Base-by-base conservation (phyloP, 495 filamentous ascomycete species). In the Annulohypoxylon stygium region DNA sequence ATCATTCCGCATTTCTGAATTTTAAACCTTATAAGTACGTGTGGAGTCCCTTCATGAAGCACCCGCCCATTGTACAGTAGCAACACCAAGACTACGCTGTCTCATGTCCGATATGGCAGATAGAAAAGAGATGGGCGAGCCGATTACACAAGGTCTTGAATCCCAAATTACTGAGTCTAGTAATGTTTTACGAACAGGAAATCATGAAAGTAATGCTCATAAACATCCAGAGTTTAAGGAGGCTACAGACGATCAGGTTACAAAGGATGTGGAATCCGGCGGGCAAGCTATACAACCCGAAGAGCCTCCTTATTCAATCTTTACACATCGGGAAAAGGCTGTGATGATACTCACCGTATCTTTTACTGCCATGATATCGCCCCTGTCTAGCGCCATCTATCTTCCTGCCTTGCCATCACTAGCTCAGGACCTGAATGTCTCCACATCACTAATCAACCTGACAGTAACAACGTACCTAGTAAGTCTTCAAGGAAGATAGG, bases 371-470 rank as follows among this genome's bases (percentile, higher is more conserved):
- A 85, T 90, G 64, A 88, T 90, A 78, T 91, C 90, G 0, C 88
- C 89, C 2, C 71, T 92, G 20, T 87, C 86, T 1, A 85, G 87
- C 1, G 48, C 61, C 0, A 90, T 92, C 41, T 93, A 92, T 76
- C 89, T 88, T 65, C 89, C 89, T 2, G 85, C 87, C 1, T 71
- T 91, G 53, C 83, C 81, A 8, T 79, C 79, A 0, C 73, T 90
- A 6, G 78, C 86, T 0, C 20, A 69, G 4, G 80, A 85, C 54
- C 81, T 88, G 25, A 57, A 86, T 34, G 81, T 87, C 33, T 83
- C 83, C 5, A 70, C 74, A 2, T 77, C 78, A 0, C 69, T 84
- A 7, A 84, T 90, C 61, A 88, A 88, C 62, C 76, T 90, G 12
- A 84, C 85, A 0, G 81, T 88, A 12, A 87, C 86, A 18, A 81